Conservation (phyloP, 1,284 basidiomycete genomes). For the Trichosporon inkin region DNA sequence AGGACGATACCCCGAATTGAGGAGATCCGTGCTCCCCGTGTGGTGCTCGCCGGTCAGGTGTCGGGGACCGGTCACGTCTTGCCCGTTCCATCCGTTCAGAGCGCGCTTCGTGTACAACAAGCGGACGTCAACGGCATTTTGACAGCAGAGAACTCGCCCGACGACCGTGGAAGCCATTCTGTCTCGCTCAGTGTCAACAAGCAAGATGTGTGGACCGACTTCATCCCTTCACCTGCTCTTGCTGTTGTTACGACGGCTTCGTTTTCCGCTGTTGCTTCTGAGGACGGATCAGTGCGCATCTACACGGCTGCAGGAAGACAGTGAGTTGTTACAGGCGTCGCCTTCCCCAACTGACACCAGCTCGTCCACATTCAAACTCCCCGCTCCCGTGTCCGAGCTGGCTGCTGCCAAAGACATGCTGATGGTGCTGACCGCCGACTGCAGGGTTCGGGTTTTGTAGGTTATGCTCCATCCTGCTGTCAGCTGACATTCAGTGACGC, state of each 20-base stretch:
- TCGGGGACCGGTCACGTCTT: slow-evolving; percentile 12
- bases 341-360: slow-evolving; percentile 25
- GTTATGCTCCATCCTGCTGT: slow-evolving; percentile 23
- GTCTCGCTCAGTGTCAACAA: slow-evolving; percentile 55
- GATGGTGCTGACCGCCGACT: slow-evolving; percentile 66
- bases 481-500: slow-evolving; percentile 59
- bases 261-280: slow-evolving; percentile 71
- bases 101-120: slow-evolving; percentile 28
- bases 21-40: slow-evolving; percentile 34
- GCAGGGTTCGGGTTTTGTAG: slow-evolving; percentile 70
- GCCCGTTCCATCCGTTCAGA: slow-evolving; percentile 32
- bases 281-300: slow-evolving; percentile 70
- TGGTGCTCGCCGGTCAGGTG: background rate
- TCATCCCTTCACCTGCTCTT: slow-evolving; percentile 66
- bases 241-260: slow-evolving; percentile 60
- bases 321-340: slow-evolving; percentile 53
- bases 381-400: slow-evolving; percentile 64
- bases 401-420: slow-evolving; percentile 62
- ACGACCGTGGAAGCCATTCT: slow-evolving; percentile 54
- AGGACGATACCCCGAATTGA: slow-evolving; percentile 23
- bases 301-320: slow-evolving; percentile 75
- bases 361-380: slow-evolving; percentile 70
- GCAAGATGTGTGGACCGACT: slow-evolving; percentile 81
- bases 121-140: slow-evolving; percentile 49
- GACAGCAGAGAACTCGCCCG: slow-evolving; percentile 66